Evolutionary conservation across 768 basidiomycete species (phyloP).

Genomic region (Pilatotrama ljubarskyi): DNA sequence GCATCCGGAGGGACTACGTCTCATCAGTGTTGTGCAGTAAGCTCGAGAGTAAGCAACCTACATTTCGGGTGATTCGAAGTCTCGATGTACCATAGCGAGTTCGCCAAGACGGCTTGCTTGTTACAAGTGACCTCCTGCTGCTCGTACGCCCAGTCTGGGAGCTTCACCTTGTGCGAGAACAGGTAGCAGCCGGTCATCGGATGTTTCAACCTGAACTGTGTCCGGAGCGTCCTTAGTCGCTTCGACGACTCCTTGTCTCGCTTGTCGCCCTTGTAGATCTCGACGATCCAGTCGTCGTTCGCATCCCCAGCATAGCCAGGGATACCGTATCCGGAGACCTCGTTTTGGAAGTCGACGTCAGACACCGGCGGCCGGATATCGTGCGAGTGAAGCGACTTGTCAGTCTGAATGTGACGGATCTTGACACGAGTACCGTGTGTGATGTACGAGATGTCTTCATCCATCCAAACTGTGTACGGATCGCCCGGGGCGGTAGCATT

Average conservation of each 20-base stretch:
- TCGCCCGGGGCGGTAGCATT: constrained; percentile 61
- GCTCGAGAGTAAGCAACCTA: constrained; percentile 40
- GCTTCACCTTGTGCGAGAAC: constrained; percentile 96
- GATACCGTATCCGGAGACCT: constrained; percentile 93
- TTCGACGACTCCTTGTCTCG: constrained; percentile 66
- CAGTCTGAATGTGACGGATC: constrained; percentile 75
- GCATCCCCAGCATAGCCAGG: constrained; percentile 82
- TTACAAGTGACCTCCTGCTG: constrained; percentile 99
- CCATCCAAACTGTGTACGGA: constrained; percentile 49
- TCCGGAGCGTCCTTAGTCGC: constrained; percentile 76
- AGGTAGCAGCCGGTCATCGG: constrained; percentile 90
- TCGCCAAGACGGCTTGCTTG: constrained; percentile 87
- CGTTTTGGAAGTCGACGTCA: constrained; percentile 99
- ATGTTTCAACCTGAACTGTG: constrained; percentile 82
- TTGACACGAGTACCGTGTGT: constrained; percentile 70
- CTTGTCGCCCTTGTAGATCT: constrained; percentile 71
- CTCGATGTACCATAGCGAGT: constrained; percentile 95
- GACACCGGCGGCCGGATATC: constrained; percentile 92
- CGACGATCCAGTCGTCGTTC: constrained; percentile 92
- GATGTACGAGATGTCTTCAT: constrained; percentile 60
- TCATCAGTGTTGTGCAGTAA: not conserved
- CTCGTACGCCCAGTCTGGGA: constrained; percentile 97
- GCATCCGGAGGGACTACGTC: constrained; percentile 66
- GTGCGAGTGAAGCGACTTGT: constrained; percentile 92
- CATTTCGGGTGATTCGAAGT: constrained; percentile 73